These are phyloP conservation scores for Pyricularia sp. DNA, from an alignment of 2,329 filamentous ascomycete genomes.

Conservation along the genomic window DNA sequence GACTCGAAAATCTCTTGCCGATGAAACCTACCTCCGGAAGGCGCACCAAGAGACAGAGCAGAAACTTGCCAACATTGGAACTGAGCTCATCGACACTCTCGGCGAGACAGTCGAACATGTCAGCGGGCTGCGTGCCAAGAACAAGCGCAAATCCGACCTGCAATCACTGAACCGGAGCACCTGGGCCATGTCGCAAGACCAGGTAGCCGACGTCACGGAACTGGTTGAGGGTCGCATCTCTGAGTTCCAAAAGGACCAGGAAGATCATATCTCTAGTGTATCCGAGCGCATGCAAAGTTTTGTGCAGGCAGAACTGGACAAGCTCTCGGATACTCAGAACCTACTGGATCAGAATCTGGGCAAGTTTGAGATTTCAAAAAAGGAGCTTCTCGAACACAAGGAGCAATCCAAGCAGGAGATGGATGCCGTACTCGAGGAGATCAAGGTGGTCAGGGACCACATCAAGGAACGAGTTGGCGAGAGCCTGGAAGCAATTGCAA, in stretches of 20 bases:
- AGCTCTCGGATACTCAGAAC: slow-evolving; percentile 59
- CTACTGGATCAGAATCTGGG: slow-evolving; percentile 62
- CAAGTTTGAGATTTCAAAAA: slow-evolving; percentile 58
- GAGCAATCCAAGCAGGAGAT: slow-evolving; percentile 69
- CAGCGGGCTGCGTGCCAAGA: slow-evolving; percentile 73
- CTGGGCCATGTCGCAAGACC: slow-evolving; percentile 68
- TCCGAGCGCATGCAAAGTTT: slow-evolving; percentile 67
- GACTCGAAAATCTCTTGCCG: slow-evolving; percentile 65
- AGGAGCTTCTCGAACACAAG: slow-evolving; percentile 59
- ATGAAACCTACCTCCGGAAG: slow-evolving; percentile 70
- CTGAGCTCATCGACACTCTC: slow-evolving; percentile 68
- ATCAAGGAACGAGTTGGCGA: slow-evolving; percentile 81
- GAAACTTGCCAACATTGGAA: slow-evolving; percentile 63
- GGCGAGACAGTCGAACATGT: slow-evolving; percentile 73
- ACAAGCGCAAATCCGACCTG: slow-evolving; percentile 75
- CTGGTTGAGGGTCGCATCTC: slow-evolving; percentile 69
- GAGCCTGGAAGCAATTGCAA: slow-evolving; percentile 73
- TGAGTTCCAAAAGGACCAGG: slow-evolving; percentile 64
- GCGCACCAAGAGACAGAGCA: slow-evolving; percentile 82
- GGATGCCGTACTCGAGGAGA: slow-evolving; percentile 86
- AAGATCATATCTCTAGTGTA: slow-evolving; percentile 57
- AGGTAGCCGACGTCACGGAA: slow-evolving; percentile 67
- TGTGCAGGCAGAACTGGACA: slow-evolving; percentile 63
- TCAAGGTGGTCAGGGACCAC: slow-evolving; percentile 78
- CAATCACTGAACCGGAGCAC: slow-evolving; percentile 68